phyloP scores from a whole-genome alignment of 2,329 filamentous ascomycete species.

The Balansia obtecta region DNA sequence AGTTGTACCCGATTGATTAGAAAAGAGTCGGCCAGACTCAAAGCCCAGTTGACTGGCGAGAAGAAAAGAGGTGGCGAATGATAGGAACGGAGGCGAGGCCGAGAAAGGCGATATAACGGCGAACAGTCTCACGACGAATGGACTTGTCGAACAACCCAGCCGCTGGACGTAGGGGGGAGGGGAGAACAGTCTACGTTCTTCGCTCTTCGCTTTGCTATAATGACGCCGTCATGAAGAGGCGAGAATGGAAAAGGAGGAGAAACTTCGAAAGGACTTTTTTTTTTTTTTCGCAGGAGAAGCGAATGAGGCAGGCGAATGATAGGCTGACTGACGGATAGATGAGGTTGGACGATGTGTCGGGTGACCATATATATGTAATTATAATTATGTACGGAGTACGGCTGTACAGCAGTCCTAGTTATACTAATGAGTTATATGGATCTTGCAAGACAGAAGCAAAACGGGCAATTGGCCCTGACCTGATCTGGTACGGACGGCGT shows the following conservation, averaged over 20 bases:
- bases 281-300: neutral
- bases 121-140: neutral
- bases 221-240: neutral
- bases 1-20: neutral
- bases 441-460: slow-evolving; percentile 5
- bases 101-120: neutral
- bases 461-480: neutral
- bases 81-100: neutral
- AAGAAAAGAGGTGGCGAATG: neutral
- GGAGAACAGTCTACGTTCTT: neutral
- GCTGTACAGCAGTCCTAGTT: neutral
- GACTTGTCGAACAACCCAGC: neutral
- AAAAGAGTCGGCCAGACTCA: neutral
- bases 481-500: neutral
- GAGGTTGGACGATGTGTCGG: no score
- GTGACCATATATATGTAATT: neutral
- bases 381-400: neutral
- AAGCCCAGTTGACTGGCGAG: neutral
- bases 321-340: no score
- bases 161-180: neutral
- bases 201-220: neutral
- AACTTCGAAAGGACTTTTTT: neutral
- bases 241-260: neutral
- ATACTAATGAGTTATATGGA: neutral
- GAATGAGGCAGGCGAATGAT: slow-evolving; percentile 1